Percentiles rank a stretch among this genome's conserved stretches.
These are phyloP conservation scores for Lactifluus echinatus DNA, from an alignment of 768 basidiomycete species.

Conservation along the genomic window DNA sequence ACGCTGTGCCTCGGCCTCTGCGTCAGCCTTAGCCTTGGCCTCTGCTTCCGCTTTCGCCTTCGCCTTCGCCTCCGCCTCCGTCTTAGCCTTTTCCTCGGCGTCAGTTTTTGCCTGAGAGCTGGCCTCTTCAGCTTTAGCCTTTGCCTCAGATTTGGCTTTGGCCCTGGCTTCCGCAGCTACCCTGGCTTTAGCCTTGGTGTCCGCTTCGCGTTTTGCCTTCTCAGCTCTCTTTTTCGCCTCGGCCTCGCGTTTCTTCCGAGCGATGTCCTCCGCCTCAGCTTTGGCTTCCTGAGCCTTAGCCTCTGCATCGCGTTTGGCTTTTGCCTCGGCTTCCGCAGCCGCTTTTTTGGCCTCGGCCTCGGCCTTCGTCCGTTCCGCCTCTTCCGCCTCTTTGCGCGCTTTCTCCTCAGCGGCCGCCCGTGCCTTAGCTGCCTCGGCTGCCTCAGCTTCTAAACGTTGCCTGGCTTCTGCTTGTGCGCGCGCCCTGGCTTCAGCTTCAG, in stretches of 20 bases:
- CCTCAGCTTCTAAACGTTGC: constrained; percentile 8
- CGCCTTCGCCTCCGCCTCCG: background rate
- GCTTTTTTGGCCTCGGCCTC: background rate
- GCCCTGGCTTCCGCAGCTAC: too few relatives aligned
- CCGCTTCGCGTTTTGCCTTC: too few relatives aligned
- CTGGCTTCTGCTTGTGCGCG: constrained; percentile 2
- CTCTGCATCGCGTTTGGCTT: background rate
- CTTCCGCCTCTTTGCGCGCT: constrained; percentile 1
- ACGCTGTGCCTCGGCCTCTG: too few relatives aligned
- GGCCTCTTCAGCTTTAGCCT: too few relatives aligned
- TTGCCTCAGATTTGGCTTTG: background rate
- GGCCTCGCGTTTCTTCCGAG: too few relatives aligned
- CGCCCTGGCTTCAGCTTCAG: constrained; percentile 1
- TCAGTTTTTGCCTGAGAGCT: background rate
- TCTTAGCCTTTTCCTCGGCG: background rate
- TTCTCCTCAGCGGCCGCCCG: background rate
- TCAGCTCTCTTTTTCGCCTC: too few relatives aligned
- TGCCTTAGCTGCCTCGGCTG: constrained; percentile 1
- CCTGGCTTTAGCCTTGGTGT: background rate
- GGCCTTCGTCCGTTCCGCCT: too few relatives aligned
- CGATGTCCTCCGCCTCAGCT: background rate
- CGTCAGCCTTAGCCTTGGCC: background rate
- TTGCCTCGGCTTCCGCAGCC: background rate
- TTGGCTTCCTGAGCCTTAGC: background rate
- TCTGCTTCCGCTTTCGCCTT: background rate